Evolutionary conservation across 805 yeast species (phyloP), one percentile per base, ranked within the genome.

Genomic region (Candida sithepensis): DNA sequence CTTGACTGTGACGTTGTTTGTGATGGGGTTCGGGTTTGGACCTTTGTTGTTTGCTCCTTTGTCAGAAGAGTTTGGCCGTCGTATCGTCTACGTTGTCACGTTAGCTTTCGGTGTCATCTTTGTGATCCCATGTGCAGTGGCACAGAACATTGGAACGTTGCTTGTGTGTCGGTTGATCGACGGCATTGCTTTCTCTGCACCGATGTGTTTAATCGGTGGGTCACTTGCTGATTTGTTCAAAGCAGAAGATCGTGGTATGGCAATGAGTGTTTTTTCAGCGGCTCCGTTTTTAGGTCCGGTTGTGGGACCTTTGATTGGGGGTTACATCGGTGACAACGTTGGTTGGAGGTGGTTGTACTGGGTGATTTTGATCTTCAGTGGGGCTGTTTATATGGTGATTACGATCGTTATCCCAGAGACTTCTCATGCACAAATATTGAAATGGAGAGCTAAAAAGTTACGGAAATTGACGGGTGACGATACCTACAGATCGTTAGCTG

Each of bases 341-440:
- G 79, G 84, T 24, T 84, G 89, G 89, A 74, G 89, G 67, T 84
- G 88, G 89, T 64, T 77, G 36, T 84, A 82, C 59, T 81, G 85
- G 79, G 75, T 83, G 10, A 64, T 75, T 42, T 65, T 82, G 45
- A 82, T 83, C 48, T 68, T 79, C 50, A 71, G 81, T 9, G 82
- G 82, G 37, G 63, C 67, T 39, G 64, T 76, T 41, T 78, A 77
- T 53, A 53, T 55, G 2, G 39, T n/a, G n/a, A n/a, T 57, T 5
- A 59, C 75, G 42, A 70, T n/a, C 21, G 72, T 1, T 48, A 54
- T 78, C 30, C 87, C 88, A 2, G 90, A 84, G 63, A 84, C 90
- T 26, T 84, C 82, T 55, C 79, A 75, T 53, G 71, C 75, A 41
- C 79, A 80, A 1, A 61, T 84, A 20, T 67, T 84, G 50, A 78